Evolutionary conservation across 495 filamentous ascomycete genomes (phyloP), one percentile per base, ranked within the genome.

Genomic region (Parathielavia appendiculata): DNA sequence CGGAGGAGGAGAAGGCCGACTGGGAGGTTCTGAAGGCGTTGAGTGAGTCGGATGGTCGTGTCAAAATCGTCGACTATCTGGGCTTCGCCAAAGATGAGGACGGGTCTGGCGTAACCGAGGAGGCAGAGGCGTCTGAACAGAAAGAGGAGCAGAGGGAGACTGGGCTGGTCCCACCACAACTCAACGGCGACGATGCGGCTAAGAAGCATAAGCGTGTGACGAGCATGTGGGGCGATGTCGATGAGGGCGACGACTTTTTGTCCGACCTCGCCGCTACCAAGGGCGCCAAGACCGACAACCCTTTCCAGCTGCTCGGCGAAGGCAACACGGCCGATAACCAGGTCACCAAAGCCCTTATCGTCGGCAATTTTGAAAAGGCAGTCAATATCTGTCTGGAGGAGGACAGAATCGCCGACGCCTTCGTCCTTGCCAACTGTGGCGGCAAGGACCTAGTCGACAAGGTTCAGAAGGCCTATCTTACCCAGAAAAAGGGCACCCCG

Each of bases 361-460:
- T 97, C 5, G 93, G 93, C 16, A 81, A 91, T 51, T 99, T 97
- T 64, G 90, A 95, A 48, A 87, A 86, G 66, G 93, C 95, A 23
- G 86, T 95, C 52, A 86, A 91, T 59, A 82, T 95, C 54, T 95
- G 90, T 63, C 73, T 99, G 4, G 85, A 88, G 63, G 91, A 97
- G 69, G 84, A 90, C 54, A 83, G 92, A 40, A 83, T 97, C 71
- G 91, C 93, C 0, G 93, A 99, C 75, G 93, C 93, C 40, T 96
- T 99, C 72, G 95, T 97, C 78, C 90, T 99, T 66, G 93, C 93
- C 36, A 96, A 97, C 65, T 97, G 91, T 66, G 92, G 93, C 54
- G 92, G 95, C 41, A 90, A 93, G 69, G 87, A 89, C 55, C 88
- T 95, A 61, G 88, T 97, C 35, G 91, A 95, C 56, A 96, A 95